Percentiles rank a stretch among this genome's conserved stretches.
These are phyloP conservation scores for Daldinia concentrica DNA, from an alignment of 495 filamentous ascomycete species.

Conservation along the genomic window DNA sequence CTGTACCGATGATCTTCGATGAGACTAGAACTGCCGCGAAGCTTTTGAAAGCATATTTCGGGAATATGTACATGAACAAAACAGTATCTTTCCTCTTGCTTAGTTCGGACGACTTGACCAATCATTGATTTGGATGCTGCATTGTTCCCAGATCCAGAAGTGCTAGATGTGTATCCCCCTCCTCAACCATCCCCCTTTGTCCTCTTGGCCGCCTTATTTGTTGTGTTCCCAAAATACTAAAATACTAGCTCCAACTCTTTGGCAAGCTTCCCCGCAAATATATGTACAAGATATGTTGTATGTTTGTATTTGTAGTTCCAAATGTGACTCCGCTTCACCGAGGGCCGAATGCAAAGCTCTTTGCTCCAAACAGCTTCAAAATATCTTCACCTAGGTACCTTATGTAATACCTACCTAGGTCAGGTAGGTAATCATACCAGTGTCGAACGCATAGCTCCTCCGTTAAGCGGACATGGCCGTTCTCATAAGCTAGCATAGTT, in stretches of 20 bases:
- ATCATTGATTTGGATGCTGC: conserved; percentile 10
- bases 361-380: background rate
- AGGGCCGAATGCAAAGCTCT: conserved; percentile 31
- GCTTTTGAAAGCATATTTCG: conserved; percentile 22
- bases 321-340: conserved; percentile 42
- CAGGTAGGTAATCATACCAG: background rate
- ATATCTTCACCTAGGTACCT: background rate
- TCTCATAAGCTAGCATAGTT: conserved; percentile 8
- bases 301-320: conserved; percentile 7
- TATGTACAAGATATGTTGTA: conserved; percentile 2
- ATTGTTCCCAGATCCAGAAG: conserved; percentile 39
- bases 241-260: conserved; percentile 31
- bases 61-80: conserved; percentile 27
- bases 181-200: conserved; percentile 5
- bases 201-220: conserved; percentile 26
- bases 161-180: conserved; percentile 24
- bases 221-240: background rate
- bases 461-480: background rate
- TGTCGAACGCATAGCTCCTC: background rate
- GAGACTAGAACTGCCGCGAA: conserved; percentile 42
- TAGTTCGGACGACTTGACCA: conserved; percentile 35
- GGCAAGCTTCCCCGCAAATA: conserved; percentile 41
- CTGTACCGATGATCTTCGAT: conserved; percentile 30
- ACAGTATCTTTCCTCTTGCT: conserved; percentile 17
- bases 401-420: background rate